Evolutionary conservation across 345 rosid genomes (phyloP).

Genomic region (Brassica napus): Da-Ae NC_063445.1:54560001-54560500

Average conservation of each 20-base stretch:
- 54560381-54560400: too few species aligned
- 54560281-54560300: neutral
- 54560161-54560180: neutral
- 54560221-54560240: neutral
- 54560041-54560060: neutral
- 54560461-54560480: too few species aligned
- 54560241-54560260: neutral
- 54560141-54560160: slow-evolving; percentile 17
- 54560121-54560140: slow-evolving; percentile 28
- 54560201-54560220: neutral
- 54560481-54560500: too few species aligned
- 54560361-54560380: too few species aligned
- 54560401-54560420: too few species aligned
- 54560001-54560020: too few species aligned
- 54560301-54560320: neutral
- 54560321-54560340: too few species aligned
- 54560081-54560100: slow-evolving; percentile 34
- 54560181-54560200: neutral
- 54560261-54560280: neutral
- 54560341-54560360: too few species aligned
- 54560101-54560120: slow-evolving; percentile 30
- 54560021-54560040: neutral
- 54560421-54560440: too few species aligned
- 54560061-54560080: slow-evolving; percentile 24
- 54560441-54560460: too few species aligned